Percentiles rank a stretch among this genome's conserved stretches.
phyloP scores from a whole-genome alignment of 2,329 filamentous ascomycete species.

The Xylaria arbuscula region DNA sequence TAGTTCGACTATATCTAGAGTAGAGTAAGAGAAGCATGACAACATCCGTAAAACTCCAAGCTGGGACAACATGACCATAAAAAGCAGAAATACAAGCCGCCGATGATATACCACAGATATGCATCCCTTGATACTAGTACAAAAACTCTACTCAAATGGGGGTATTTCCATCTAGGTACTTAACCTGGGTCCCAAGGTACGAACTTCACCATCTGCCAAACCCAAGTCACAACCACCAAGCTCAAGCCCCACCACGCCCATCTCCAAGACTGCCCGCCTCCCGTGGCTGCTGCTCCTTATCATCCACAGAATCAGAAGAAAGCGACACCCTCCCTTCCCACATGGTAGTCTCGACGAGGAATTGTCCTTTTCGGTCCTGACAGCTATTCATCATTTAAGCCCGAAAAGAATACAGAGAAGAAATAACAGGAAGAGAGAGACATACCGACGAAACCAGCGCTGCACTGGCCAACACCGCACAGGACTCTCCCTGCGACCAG shows the following conservation, averaged over 20 bases:
- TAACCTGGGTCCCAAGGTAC: too few species aligned
- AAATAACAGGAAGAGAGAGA: background rate
- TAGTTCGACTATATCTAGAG: background rate
- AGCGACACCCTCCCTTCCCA: slow-evolving; percentile 61
- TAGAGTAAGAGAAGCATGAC: background rate
- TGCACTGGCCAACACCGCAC: slow-evolving; percentile 68
- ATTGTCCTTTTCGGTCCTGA: slow-evolving; percentile 65
- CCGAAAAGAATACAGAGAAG: background rate
- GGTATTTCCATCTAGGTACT: background rate
- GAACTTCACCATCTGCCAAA: background rate
- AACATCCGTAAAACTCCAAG: slow-evolving; percentile 16
- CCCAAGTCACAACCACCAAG: background rate
- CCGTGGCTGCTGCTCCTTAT: slow-evolving; percentile 25
- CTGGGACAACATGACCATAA: background rate
- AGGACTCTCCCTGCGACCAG: slow-evolving; percentile 57
- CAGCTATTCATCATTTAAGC: slow-evolving; percentile 57
- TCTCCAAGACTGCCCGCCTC: slow-evolving; percentile 7
- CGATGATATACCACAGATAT: background rate
- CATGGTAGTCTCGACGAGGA: slow-evolving; percentile 71
- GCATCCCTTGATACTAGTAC: background rate
- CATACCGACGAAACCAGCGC: slow-evolving; percentile 70
- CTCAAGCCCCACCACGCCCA: slow-evolving; percentile 30
- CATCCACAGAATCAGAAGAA: slow-evolving; percentile 17
- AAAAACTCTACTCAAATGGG: background rate
- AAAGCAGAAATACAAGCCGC: background rate